Evolutionary conservation across 306 rosid species (phyloP).

Genomic region (Alnus glutinosa): DNA sequence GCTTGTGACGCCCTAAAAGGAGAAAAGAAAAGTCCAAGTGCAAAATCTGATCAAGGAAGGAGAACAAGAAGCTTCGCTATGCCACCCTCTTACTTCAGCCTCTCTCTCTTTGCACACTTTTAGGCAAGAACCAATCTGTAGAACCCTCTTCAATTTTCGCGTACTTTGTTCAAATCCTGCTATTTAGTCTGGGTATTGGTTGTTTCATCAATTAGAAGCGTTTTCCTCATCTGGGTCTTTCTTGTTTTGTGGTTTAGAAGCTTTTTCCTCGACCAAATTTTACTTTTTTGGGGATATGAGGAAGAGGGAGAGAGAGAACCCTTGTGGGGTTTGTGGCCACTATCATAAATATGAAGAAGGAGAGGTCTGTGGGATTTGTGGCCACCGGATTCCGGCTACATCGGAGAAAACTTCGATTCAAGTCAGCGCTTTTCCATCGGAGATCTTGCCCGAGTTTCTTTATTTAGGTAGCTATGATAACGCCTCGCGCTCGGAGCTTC

Average conservation of each 20-base stretch:
- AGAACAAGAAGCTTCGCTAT: slow-evolving; percentile 24
- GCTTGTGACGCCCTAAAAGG: slow-evolving; percentile 14
- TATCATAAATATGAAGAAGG: slow-evolving; percentile 98
- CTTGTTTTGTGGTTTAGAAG: slow-evolving; percentile 27
- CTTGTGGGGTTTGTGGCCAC: slow-evolving; percentile 97
- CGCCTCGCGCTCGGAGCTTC: slow-evolving; percentile 96
- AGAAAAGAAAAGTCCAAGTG: slow-evolving; percentile 19
- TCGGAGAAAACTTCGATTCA: slow-evolving; percentile 72
- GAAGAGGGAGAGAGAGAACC: slow-evolving; percentile 98
- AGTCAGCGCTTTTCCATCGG: slow-evolving; percentile 89
- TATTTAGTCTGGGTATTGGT: slow-evolving; percentile 1
- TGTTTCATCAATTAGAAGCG: slow-evolving; percentile 17
- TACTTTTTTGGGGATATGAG: slow-evolving; percentile 53
- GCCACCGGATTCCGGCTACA: slow-evolving; percentile 77
- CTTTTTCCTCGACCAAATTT: slow-evolving; percentile 18
- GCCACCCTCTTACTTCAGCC: slow-evolving; percentile 7
- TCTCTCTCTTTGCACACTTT: background rate
- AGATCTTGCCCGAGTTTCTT: slow-evolving; percentile 86
- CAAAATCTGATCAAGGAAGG: slow-evolving; percentile 17
- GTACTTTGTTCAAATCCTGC: background rate
- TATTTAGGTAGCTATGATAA: slow-evolving; percentile 95
- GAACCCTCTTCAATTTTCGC: background rate
- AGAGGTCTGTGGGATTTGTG: slow-evolving; percentile 94
- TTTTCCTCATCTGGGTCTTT: slow-evolving; percentile 41
- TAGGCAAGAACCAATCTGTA: slow-evolving; percentile 15